Conservation (phyloP, 225 moss, liverwort and hornwort genomes). For the Asterella californica region DNA sequence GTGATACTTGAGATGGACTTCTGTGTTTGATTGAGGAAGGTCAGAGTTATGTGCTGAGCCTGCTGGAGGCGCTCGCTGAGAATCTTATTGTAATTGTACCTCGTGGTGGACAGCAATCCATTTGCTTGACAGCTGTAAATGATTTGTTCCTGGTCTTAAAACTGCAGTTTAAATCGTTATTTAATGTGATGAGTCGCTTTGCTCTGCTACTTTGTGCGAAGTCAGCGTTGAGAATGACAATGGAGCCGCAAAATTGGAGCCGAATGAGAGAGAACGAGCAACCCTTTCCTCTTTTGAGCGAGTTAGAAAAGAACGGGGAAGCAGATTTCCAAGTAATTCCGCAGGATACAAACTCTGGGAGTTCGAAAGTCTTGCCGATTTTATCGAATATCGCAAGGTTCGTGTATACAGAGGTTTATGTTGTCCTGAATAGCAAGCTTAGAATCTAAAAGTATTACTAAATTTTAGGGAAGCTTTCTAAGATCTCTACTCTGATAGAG, state of each 20-base stretch:
- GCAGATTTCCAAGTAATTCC: constrained; percentile 9
- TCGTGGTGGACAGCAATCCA: not conserved
- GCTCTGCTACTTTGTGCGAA: constrained; percentile 32
- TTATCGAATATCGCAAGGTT: constrained; percentile 30
- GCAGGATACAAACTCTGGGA: constrained; percentile 10
- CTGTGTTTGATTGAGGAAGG: too few species aligned
- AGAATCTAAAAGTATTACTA: not conserved
- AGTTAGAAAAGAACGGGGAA: constrained; percentile 4
- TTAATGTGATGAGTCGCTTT: constrained; percentile 19
- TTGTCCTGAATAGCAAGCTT: not conserved
- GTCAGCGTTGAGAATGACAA: constrained; percentile 26
- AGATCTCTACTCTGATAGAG: not conserved
- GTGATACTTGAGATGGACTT: not conserved
- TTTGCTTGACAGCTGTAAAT: not conserved
- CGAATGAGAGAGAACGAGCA: not conserved
- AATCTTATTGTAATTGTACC: not conserved
- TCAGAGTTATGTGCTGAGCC: too few species aligned
- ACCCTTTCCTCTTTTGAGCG: not conserved
- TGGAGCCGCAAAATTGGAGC: not conserved
- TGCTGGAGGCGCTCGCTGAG: too few species aligned
- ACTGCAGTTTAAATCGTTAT: not conserved
- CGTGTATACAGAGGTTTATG: not conserved
- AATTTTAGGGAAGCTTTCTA: not conserved
- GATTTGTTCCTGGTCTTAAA: not conserved
- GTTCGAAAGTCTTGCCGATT: constrained; percentile 20